Evolutionary conservation across 108 stramenopile species (phyloP), one percentile per base, ranked within the genome.

Genomic region (Craspedostauros australis): DNA sequence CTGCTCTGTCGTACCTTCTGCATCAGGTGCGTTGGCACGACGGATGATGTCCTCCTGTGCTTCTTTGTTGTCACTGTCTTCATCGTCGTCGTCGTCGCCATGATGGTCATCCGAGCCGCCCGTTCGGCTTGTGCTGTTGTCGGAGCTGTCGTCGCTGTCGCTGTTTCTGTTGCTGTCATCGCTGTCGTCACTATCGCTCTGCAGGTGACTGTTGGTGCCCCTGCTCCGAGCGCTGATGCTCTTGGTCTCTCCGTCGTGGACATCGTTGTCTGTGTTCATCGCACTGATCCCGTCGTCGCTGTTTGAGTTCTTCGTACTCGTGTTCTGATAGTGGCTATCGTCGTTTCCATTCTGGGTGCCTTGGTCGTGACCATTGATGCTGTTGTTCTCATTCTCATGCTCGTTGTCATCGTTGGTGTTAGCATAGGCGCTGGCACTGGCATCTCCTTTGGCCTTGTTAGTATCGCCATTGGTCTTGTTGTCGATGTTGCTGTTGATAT

Each of bases 1-100:
- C 22, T 73, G 36, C 11, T 52, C 72, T 6, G 59, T 61, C 19
- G 18, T 59, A 24, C 77, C 86, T 46, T 84, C 86, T 24, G 26
- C 29, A 28, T 47, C 46, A 23, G 8, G 19, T 39, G 46, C 25
- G 11, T 9, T 39, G 18, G 21, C 36, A 20, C 19, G 5, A 9
- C n/a, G 34, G 28, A 24, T 49, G 32, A 56, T 41, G 29, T 26
- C 21, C 60, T 50, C 39, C 42, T 11, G n/a, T 41, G 23, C 50
- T 43, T 44, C 20, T 42, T 63, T 34, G 7, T 39, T 52, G 25
- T 28, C 20, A 42, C 24, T 15, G 24, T 30, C 11, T 15, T 4
- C 54, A 30, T 27, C 54, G 37, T n/a, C 33, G 29, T 56, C 27
- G 53, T 8, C 44, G 23, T 23, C 38, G 39, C 15, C 31, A 36